Base-by-base conservation (phyloP, 1,284 basidiomycete species). In the Kalmanozyma brasiliensis region DNA sequence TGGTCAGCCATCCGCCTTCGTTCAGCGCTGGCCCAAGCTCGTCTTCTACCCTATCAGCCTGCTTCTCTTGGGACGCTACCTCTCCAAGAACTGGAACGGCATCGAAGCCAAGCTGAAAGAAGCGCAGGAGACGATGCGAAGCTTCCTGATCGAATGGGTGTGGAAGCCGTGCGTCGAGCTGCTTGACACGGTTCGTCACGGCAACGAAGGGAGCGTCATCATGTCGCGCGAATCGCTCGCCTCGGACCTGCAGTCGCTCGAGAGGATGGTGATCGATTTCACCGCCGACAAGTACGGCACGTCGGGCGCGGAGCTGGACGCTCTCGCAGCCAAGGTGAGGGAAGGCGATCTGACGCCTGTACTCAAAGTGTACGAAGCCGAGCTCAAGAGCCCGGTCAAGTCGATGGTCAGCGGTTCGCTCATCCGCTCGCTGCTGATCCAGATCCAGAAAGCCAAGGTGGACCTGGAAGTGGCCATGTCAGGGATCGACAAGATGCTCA, bases 371-470 rank as follows among this genome's bases (percentile, higher is more conserved):
- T 98, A 96, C 81, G 95, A 98, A 84, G 87, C 90, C 65, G 93
- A 98, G 76, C 92, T 98, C 83, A 90, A 85, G 83, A 87, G 85
- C 20, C 96, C 95, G 0, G 78, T 98, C 55, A 89, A 87, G 73
- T 93, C 91, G 26, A 91, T 89, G 4, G 63, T 98, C 7, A 85
- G 86, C 3, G 95, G 95, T 5, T 90, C 90, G 13, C 86, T 98
- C 13, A 84, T 98, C 23, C 87, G 95, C 35, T 90, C 92, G 0
- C 84, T 94, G 30, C 89, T 98, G 58, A 91, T 98, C 52, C 95
- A 98, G 81, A 87, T 97, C 2, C 95, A 98, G 79, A 98, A 98
- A 83, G 92, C 94, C 57, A 98, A 98, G 86, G 93, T 93, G 57
- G 95, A 98, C 82, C 88, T 98, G 49, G 91, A 93, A 74, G 87